Base-by-base conservation (phyloP, 768 basidiomycete genomes). In the Mycena epipterygia region DNA sequence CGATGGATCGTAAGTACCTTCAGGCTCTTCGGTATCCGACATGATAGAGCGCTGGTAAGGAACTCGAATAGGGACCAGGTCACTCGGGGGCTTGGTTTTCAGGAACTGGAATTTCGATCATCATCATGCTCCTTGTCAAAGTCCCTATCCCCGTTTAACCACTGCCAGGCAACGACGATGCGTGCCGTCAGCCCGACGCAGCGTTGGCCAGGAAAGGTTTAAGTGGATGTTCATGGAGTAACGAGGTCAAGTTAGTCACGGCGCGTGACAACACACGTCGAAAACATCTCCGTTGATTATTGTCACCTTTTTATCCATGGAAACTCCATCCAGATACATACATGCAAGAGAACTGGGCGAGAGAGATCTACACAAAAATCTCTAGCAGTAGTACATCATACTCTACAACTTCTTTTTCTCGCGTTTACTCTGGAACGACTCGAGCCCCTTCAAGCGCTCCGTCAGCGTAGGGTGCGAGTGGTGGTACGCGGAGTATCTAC, bases 381-480 rank as follows among this genome's bases (percentile, higher is more conserved):
- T 62, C 60, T 49, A 51, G 33, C 35, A 41, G 53, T 33, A 33
- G 41, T 42, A 55, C 52, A 55, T 21, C 39, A 53, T 42, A 33
- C 52, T 60, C 64, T 71, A 71, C 65, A 52, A 13, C 48, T 44
- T 46, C 53, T 71, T 71, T 48, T 71, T 71, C 44, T 46, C 27
- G 59, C 64, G 64, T 19, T 41, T 58, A 44, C 64, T 81, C 74
- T 90, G 87, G 84, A 88, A 90, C n/a, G 81, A 78, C 68, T 97
- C 95, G 42, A 98, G 86, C 3, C 90, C 95, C 72, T 89, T 91
- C 76, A 98, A 83, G 11, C 97, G 89, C 83, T 99, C 97, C 41
- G 94, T 93, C 73, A 99, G 80, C 3, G 96, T 98, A 6, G 97
- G 97, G 81, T 99, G 97, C 53, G 94, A 96, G 81, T 98, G 95